These are phyloP conservation scores for Clonostachys chloroleuca DNA, from an alignment of 2,329 filamentous ascomycete species.

Conservation along the genomic window DNA sequence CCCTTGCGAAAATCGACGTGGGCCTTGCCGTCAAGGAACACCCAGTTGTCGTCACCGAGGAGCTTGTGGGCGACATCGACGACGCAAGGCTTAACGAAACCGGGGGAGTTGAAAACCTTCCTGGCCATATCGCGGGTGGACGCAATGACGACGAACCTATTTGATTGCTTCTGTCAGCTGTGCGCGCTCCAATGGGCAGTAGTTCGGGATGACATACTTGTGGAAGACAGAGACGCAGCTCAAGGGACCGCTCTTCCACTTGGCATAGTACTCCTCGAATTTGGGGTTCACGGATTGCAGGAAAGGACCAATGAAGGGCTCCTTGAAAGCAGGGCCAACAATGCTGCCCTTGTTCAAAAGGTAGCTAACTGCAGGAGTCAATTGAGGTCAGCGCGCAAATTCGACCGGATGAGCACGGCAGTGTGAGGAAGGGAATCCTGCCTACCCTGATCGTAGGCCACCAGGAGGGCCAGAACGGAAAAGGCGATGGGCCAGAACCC, in stretches of 20 bases:
- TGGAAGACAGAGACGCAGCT: slow-evolving; percentile 99
- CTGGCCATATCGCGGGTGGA: slow-evolving; percentile 94
- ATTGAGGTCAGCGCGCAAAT: slow-evolving; percentile 37
- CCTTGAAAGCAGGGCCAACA: slow-evolving; percentile 69
- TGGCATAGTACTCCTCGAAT: slow-evolving; percentile 84
- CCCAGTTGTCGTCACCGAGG: slow-evolving; percentile 88
- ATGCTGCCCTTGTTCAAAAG: slow-evolving; percentile 72
- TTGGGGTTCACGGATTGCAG: slow-evolving; percentile 87
- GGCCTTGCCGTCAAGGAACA: slow-evolving; percentile 93
- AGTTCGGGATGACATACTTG: slow-evolving; percentile 60
- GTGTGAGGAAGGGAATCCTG: slow-evolving; percentile 8
- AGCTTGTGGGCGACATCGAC: slow-evolving; percentile 94
- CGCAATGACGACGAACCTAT: slow-evolving; percentile 92
- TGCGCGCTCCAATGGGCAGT: too few relatives aligned
- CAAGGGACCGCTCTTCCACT: slow-evolving; percentile 87
- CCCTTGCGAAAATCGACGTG: slow-evolving; percentile 98
- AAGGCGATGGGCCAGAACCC: slow-evolving; percentile 60
- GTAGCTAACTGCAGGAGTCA: slow-evolving; percentile 58
- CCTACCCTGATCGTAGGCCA: slow-evolving; percentile 89
- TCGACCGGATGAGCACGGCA: too few relatives aligned
- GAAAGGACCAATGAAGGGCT: slow-evolving; percentile 90
- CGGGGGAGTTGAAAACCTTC: slow-evolving; percentile 93
- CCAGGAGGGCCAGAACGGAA: slow-evolving; percentile 64
- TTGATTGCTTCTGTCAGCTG: background rate
- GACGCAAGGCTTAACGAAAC: slow-evolving; percentile 91